A percentile compares a stretch with the other conserved stretches of the same genome.
Conservation (phyloP, 2,329 filamentous ascomycete genomes). For the Epichloe brachyelytri region DNA sequence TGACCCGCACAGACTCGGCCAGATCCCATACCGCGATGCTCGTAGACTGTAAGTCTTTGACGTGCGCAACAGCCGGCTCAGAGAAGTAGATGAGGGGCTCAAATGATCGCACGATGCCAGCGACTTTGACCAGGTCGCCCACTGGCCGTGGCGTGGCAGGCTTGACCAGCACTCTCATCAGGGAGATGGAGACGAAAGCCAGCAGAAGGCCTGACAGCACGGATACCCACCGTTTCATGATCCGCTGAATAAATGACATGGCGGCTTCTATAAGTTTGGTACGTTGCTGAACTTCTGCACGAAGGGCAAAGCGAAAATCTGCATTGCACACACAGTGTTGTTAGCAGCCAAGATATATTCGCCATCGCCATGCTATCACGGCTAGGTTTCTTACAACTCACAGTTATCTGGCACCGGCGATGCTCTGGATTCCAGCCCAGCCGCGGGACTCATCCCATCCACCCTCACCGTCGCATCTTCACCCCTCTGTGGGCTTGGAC, state of each 20-base stretch:
- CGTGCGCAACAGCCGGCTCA: conserved; percentile 74
- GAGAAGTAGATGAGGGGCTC: conserved; percentile 93
- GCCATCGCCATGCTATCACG: too few relatives aligned
- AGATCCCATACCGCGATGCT: conserved; percentile 92
- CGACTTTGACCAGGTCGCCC: conserved; percentile 75
- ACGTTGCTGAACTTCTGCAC: conserved; percentile 77
- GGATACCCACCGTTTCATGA: conserved; percentile 59
- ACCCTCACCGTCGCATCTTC: conserved; percentile 27
- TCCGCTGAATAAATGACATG: conserved; percentile 48
- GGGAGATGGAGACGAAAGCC: conserved; percentile 49
- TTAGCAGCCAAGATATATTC: neutral
- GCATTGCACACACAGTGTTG: conserved; percentile 1
- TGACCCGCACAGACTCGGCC: conserved; percentile 74
- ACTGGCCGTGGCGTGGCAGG: conserved; percentile 40
- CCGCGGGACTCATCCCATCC: conserved; percentile 16
- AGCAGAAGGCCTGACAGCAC: conserved; percentile 49
- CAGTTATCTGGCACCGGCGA: conserved; percentile 33
- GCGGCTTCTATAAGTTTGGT: conserved; percentile 71
- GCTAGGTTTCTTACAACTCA: conserved; percentile 16
- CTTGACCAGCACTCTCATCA: conserved; percentile 53
- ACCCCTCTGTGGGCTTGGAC: conserved; percentile 32
- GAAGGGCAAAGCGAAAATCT: conserved; percentile 82
- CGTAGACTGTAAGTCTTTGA: conserved; percentile 79
- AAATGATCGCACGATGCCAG: conserved; percentile 77
- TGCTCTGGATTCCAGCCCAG: conserved; percentile 11